A percentile compares a stretch with the other conserved stretches of the same genome.
phyloP scores from a whole-genome alignment of 1,139 yeast species.

The Suhomyces bribrorum region DNA sequence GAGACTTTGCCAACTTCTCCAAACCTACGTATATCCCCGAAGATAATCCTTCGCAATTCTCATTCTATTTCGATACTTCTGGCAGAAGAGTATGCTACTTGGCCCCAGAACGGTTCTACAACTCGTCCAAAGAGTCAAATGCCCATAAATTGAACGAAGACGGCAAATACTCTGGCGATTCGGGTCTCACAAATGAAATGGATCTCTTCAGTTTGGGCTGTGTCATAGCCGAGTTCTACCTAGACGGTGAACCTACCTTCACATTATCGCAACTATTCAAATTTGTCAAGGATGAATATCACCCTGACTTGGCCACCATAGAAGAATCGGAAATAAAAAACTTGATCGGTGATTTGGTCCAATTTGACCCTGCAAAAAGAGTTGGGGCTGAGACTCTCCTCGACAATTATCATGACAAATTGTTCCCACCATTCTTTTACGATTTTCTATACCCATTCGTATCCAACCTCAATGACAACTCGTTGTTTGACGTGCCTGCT shows the following conservation, averaged over 20 bases:
- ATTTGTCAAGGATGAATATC: conserved; percentile 68
- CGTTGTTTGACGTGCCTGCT: conserved; percentile 19
- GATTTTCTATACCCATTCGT: conserved; percentile 70
- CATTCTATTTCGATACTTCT: conserved; percentile 89
- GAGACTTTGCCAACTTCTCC: conserved; percentile 75
- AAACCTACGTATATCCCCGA: conserved; percentile 90
- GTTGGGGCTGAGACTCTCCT: conserved; percentile 57
- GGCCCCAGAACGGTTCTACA: conserved; percentile 88
- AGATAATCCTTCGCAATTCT: conserved; percentile 91
- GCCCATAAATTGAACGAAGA: conserved; percentile 28
- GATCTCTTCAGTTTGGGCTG: conserved; percentile 93
- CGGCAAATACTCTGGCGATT: conserved; percentile 28
- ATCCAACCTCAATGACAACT: conserved; percentile 35
- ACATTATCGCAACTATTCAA: conserved; percentile 84
- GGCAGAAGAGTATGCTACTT: conserved; percentile 84
- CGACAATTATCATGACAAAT: conserved; percentile 43
- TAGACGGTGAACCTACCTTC: conserved; percentile 85
- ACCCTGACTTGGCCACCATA: conserved; percentile 60
- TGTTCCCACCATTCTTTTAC: conserved; percentile 76
- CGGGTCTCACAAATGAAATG: conserved; percentile 62
- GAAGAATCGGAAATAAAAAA: conserved; percentile 51
- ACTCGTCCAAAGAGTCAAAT: conserved; percentile 22
- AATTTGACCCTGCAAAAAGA: conserved; percentile 61
- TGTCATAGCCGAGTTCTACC: conserved; percentile 83
- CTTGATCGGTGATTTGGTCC: conserved; percentile 63